Base-by-base conservation (phyloP, 495 filamentous ascomycete genomes). In the Penicillium antarcticum region DNA sequence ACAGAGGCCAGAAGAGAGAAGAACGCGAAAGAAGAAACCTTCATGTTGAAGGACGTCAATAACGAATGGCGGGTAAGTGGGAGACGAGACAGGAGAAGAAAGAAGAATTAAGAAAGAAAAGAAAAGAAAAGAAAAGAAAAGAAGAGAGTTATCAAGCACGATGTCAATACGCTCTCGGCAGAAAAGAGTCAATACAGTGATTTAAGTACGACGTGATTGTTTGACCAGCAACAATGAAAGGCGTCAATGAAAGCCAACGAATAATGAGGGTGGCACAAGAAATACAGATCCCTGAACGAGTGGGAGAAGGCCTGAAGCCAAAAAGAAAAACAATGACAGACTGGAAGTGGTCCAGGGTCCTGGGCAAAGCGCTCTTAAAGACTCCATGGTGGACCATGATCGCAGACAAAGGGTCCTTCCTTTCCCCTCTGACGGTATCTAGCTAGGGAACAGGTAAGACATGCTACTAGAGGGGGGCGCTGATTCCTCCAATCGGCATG, bases 1-100 rank as follows among this genome's bases (percentile, higher is more conserved):
- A 59, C 55, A 17, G 63, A 53, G 18, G 63, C 61, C 46, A 69
- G 45, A 35, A 73, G 59, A 48, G 66, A 57, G n/a, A 65, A 42
- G 16, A 68, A 56, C 4, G 65, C 56, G 41, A 66, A 42, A 37
- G 60, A 54, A 37, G 58, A 55, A 21, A 49, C 43, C 61, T 56
- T 68, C 63, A 69, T 67, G 46, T 40, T 66, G 58, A 57, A 39
- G 48, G 34, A 41, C 51, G 49, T 18, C 40, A 44, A 36, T 49
- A 62, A 61, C 45, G 58, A 62, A 41, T 26, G 53, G 39, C 45
- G 24, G 48, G 17, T n/a, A 39, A 21, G 24, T 17, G 18, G 13
- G 46, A 51, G 37, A 38, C 44, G 31, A 37, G 18, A 38, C 36
- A 19, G 24, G 23, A 45, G 34, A 35, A 23, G 45, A 56, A 34